Base-by-base conservation (phyloP, 106 monocot species). In the Xerophyta viscosa region DNA sequence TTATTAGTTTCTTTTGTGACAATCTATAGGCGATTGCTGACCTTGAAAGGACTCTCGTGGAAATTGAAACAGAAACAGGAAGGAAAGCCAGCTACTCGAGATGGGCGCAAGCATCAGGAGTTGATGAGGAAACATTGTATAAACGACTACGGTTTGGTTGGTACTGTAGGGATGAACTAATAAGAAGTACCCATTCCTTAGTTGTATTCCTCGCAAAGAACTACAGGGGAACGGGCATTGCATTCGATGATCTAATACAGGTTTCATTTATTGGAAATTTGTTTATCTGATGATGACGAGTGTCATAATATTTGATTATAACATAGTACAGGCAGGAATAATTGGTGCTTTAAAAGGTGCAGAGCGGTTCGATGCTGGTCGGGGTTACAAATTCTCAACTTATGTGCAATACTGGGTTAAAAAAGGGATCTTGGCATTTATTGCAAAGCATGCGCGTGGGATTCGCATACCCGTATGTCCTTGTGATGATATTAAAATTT, bases 211-310 rank as follows among this genome's bases (percentile, higher is more conserved):
- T 84, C 37, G 80, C 80, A 29, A 84, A 37, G 57, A 67, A 73
- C 44, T 90, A 80, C 46, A 57, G 45, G 27, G 84, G 89, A 60
- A 70, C 74, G 73, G 89, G 89, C 12, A 71, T 84, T 23, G 84
- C 70, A 14, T 77, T 80, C 71, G 89, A 90, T 29, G 89, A 90
- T 74, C 62, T 90, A 54, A 64, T 90, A 44, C 89, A 84, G 89
- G 89, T 90, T n/a, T 59, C 57, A 63, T 13, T 22, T 46, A 50
- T 46, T 51, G 64, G 28, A 46, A 15, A 31, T 48, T 47, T 61
- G 44, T 52, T 11, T 52, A 44, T 33, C 51, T 64, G 56, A 28
- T 57, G 52, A 50, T 55, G 24, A 62, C 66, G 50, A 56, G 29
- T 42, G 18, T 46, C 20, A 41, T 57, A 50, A 59, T 42, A 57